phyloP scores from a whole-genome alignment of 2,329 filamentous ascomycete genomes.

The Aspergillus novoparasiticus region DNA sequence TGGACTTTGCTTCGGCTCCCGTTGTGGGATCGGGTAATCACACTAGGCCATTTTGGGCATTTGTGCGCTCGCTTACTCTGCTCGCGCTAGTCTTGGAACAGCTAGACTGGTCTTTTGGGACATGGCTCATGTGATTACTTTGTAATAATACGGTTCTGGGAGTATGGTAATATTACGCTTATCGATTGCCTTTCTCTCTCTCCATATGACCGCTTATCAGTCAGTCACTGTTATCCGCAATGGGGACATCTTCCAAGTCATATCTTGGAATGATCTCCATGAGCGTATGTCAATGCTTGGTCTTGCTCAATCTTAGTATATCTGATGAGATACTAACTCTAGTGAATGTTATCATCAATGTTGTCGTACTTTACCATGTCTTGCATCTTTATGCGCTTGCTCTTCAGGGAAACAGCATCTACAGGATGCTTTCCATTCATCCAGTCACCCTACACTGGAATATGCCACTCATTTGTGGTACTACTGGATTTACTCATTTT shows the following conservation, averaged over 20 bases:
- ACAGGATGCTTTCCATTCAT: background rate
- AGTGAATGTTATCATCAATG: background rate
- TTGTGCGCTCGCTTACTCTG: conserved; percentile 38
- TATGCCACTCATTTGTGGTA: background rate
- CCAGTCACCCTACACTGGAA: background rate
- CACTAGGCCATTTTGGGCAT: conserved; percentile 33
- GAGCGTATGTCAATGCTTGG: background rate
- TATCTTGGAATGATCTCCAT: background rate
- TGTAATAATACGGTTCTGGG: background rate
- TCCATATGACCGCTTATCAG: too few species aligned
- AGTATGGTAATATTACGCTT: background rate
- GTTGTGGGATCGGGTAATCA: conserved; percentile 46
- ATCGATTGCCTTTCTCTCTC: background rate
- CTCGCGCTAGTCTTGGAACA: conserved; percentile 28
- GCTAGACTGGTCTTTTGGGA: background rate
- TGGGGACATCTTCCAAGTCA: background rate
- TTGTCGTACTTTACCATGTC: background rate
- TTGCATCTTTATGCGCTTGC: background rate
- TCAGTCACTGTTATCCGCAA: background rate
- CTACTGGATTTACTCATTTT: background rate
- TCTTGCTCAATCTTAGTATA: background rate
- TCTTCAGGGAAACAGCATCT: background rate
- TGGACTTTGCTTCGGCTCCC: conserved; percentile 35
- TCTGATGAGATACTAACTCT: background rate
- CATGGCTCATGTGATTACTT: background rate